Evolutionary conservation across 768 basidiomycete genomes (phyloP), one percentile per base, ranked within the genome.

Genomic region (Hortiboletus flavorubellus): DNA sequence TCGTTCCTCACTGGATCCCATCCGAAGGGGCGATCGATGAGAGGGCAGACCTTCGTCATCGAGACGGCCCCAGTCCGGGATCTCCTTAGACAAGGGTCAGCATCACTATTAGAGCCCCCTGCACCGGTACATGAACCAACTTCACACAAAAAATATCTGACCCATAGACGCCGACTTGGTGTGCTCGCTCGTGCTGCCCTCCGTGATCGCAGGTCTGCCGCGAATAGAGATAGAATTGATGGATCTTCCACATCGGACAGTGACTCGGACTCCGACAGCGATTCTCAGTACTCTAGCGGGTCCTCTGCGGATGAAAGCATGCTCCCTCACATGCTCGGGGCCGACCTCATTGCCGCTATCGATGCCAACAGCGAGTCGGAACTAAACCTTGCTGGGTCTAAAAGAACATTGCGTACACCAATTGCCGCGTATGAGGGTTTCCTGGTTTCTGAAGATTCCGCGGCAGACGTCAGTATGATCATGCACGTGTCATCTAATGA

Each of bases 261-360:
- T 30, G 58, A 59, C 43, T 59, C 59, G 16, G 62, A 56, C 18
- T 50, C 4, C 1, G 61, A 66, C n/a, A 62, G 50, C 39, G 55
- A 52, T 43, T 67, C 67, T 16, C 58, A 55, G 26, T 44, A 30
- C 33, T 69, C 67, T 18, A 56, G 58, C 23, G 62, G 47, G 18
- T 62, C 67, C 35, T 67, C 62, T 10, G 49, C 42, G 6, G 58
- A 64, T 34, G 62, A 57, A 52, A 47, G 21, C 31, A 57, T 67
- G 45, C 58, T 67, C 15, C 66, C 66, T 41, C 59, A 55, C 23
- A 67, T 67, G 15, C 66, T 67, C 2, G 66, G 67, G 18, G 45
- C 64, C 14, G 67, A 67, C 37, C 67, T 67, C 33, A 61, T 67
- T 12, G 66, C 67, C 6, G 66, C 66, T 4, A 59, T 67, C 33